Percentiles rank a stretch among this genome's conserved stretches.
Evolutionary conservation across 192 early-diverging fungal genomes (phyloP).

Genomic region (Pilaira anomala): DNA sequence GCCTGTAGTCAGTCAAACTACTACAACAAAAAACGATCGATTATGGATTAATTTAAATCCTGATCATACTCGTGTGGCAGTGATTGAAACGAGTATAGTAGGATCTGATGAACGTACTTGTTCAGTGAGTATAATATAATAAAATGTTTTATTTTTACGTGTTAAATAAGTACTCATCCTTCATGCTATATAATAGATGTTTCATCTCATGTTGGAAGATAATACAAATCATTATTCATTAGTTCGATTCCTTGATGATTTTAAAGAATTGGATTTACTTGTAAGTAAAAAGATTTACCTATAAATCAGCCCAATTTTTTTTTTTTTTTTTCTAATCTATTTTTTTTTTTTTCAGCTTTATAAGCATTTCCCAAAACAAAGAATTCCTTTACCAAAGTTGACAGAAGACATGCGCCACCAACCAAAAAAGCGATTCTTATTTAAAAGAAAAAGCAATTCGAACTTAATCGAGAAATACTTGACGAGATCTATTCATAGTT

Average conservation of each 20-base stretch:
- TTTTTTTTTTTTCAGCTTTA: background rate
- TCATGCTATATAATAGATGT: conserved; percentile 21
- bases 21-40: no score
- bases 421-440: conserved; percentile 1
- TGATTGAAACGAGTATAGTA: conserved; percentile 23
- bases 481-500: conserved; percentile 39
- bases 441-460: conserved; percentile 39
- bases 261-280: conserved; percentile 28
- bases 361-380: conserved; percentile 11
- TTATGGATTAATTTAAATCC: background rate
- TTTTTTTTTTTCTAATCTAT: conserved; percentile 8
- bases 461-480: conserved; percentile 50
- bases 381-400: conserved; percentile 5
- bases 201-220: conserved; percentile 35
- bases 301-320: no score
- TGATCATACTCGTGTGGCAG: conserved; percentile 6
- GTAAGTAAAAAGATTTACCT: conserved; percentile 13
- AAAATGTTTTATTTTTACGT: no score
- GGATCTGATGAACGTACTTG: conserved; percentile 2
- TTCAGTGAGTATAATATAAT: conserved; percentile 4
- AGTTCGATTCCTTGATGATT: conserved; percentile 32
- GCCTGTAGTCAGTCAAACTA: no score
- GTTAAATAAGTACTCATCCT: background rate
- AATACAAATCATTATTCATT: conserved; percentile 21
- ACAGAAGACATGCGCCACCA: background rate